Base-by-base conservation (phyloP, 2,329 filamentous ascomycete species). In the Colletotrichum orbiculare region DNA sequence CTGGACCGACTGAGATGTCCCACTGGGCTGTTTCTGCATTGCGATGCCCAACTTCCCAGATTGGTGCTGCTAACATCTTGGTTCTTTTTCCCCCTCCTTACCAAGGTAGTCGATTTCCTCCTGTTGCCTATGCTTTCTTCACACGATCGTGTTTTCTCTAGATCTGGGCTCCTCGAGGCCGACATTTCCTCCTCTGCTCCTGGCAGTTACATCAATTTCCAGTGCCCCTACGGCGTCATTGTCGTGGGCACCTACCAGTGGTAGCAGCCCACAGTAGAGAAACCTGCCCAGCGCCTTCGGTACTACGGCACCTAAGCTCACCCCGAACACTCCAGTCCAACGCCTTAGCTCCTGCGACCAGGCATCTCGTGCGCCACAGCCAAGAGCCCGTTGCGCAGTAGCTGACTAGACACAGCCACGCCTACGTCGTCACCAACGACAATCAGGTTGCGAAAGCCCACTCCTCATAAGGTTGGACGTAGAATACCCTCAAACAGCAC, bases 381-480 rank as follows among this genome's bases (percentile, higher is more conserved):
- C 64, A 66, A 66, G 60, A 49, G 56, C 8, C 17, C 48, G 33
- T 52, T 46, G 39, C 58, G 46, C 52, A 55, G 52, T 56, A 65
- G 57, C 66, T 60, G 61, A 59, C 60, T 35, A 25, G 64, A 59
- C 70, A 71, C 70, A 71, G 71, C 71, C 71, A 72, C 71, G 53
- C 17, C 68, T 70, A 73, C 71, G 71, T 76, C 74, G 74, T 76
- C 74, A 76, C 75, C 71, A 68, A 60, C 64, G 59, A 63, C 64
- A 66, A 66, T 59, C 64, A 66, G 64, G 60, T 66, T 66, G 64
- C 60, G 64, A 60, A 59, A 66, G 59, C 60, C 64, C 54, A 66
- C 64, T 54, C 65, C 54, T 67, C 62, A 66, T 47, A 66, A 67
- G 58, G 66, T 63, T 59, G 57, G 58, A 62, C 58, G 46, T 56